These are phyloP conservation scores for Gomphus bonarii DNA, from an alignment of 1,284 basidiomycete species.

Conservation along the genomic window DNA sequence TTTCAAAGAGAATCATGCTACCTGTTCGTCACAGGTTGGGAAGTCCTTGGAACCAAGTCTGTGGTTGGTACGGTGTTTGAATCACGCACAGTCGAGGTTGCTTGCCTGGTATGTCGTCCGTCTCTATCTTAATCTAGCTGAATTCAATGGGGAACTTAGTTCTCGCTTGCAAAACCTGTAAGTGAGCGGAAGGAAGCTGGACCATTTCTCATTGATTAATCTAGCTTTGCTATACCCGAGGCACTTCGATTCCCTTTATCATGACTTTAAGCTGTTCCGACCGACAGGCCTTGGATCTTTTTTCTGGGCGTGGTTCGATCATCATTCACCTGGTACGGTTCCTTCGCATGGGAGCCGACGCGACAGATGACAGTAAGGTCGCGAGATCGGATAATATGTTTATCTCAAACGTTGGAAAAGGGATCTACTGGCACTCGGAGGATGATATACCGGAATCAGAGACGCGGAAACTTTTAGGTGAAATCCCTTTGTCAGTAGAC, in stretches of 20 bases:
- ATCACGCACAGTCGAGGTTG: slow-evolving; percentile 29
- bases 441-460: slow-evolving; percentile 12
- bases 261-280: slow-evolving; percentile 31
- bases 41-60: slow-evolving; percentile 26
- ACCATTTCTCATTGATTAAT: background rate
- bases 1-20: background rate
- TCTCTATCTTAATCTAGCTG: background rate
- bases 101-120: slow-evolving; percentile 30
- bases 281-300: slow-evolving; percentile 30
- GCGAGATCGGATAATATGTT: slow-evolving; percentile 39
- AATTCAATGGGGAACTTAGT: slow-evolving; percentile 21
- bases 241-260: slow-evolving; percentile 38
- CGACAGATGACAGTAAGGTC: slow-evolving; percentile 29
- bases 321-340: slow-evolving; percentile 31
- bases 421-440: slow-evolving; percentile 37
- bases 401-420: slow-evolving; percentile 29
- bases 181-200: slow-evolving; percentile 14
- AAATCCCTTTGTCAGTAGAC: slow-evolving; percentile 35
- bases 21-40: slow-evolving; percentile 28
- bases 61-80: slow-evolving; percentile 34
- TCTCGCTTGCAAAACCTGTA: slow-evolving; percentile 47
- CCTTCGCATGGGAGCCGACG: slow-evolving; percentile 36
- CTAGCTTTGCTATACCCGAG: slow-evolving; percentile 38
- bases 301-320: slow-evolving; percentile 30
- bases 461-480: slow-evolving; percentile 35